These are phyloP conservation scores for Choanephora cucurbitarum DNA, from an alignment of 371 early-diverging fungal species.

Conservation along the genomic window DNA sequence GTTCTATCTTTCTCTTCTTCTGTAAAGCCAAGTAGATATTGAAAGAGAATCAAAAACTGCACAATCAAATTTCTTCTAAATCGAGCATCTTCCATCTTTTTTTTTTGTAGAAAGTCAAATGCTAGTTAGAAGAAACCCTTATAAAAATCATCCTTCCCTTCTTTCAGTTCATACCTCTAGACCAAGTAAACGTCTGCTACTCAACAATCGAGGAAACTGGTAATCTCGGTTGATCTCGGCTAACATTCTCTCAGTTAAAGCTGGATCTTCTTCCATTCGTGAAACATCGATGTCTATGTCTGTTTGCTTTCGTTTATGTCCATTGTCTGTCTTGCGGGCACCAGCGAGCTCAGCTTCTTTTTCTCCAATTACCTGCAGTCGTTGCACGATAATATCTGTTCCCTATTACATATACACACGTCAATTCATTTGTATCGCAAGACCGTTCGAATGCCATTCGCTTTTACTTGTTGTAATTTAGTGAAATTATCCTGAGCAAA, in stretches of 20 bases:
- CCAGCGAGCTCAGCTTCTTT: slow-evolving; percentile 40
- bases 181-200: slow-evolving; percentile 68
- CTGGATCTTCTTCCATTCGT: slow-evolving; percentile 35
- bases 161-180: slow-evolving; percentile 54
- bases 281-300: slow-evolving; percentile 2
- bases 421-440: too few species aligned
- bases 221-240: slow-evolving; percentile 44
- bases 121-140: not conserved
- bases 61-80: slow-evolving; percentile 80
- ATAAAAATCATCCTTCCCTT: too few species aligned
- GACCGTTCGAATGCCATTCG: not conserved
- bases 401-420: too few species aligned
- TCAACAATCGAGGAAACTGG: slow-evolving; percentile 77
- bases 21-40: slow-evolving; percentile 57
- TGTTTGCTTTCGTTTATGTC: slow-evolving; percentile 13
- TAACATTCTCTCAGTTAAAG: slow-evolving; percentile 32
- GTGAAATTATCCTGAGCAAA: slow-evolving; percentile 36
- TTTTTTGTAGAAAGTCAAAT: too few species aligned
- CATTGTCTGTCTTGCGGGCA: slow-evolving; percentile 27
- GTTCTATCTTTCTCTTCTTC: slow-evolving; percentile 41
- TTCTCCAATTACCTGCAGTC: slow-evolving; percentile 40
- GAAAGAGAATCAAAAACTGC: slow-evolving; percentile 74
- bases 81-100: slow-evolving; percentile 62
- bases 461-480: slow-evolving; percentile 36
- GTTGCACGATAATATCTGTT: slow-evolving; percentile 34